Evolutionary conservation across 164 flowering plant species (phyloP).

Genomic region (Aristolochia contorta): DNA sequence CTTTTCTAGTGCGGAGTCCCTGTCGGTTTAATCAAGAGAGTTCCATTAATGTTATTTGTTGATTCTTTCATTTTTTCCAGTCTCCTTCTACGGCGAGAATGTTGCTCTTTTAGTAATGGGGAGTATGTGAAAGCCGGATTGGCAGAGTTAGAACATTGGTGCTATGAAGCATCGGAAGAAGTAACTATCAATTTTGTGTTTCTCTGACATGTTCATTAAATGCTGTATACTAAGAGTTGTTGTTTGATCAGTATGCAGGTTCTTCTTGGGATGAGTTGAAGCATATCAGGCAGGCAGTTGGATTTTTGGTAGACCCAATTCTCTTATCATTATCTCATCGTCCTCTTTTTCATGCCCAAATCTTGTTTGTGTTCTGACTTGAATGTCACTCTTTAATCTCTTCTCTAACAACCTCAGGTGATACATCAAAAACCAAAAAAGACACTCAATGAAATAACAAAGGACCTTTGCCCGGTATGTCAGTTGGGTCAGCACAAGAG

Average conservation of each 20-base stretch:
- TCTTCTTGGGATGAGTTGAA: slow-evolving; percentile 93
- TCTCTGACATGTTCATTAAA: slow-evolving; percentile 2
- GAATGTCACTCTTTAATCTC: not conserved
- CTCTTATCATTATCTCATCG: not conserved
- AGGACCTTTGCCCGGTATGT: slow-evolving; percentile 86
- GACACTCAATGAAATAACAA: slow-evolving; percentile 80
- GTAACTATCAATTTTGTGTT: slow-evolving; percentile 23
- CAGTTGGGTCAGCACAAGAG: not conserved
- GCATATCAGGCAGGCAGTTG: slow-evolving; percentile 98
- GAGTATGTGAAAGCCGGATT: slow-evolving; percentile 91
- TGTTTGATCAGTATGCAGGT: slow-evolving; percentile 61
- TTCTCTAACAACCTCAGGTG: slow-evolving; percentile 38
- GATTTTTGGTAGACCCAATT: slow-evolving; percentile 60
- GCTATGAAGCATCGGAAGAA: slow-evolving; percentile 71
- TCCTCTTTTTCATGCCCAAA: not conserved
- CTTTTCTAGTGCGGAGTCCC: not conserved
- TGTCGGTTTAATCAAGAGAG: too few species aligned
- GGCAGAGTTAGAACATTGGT: slow-evolving; percentile 95
- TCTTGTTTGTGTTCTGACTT: not conserved
- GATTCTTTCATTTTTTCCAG: slow-evolving; percentile 28
- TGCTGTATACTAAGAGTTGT: not conserved
- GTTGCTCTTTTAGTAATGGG: slow-evolving; percentile 98
- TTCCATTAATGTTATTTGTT: not conserved
- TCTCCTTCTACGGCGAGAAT: slow-evolving; percentile 95
- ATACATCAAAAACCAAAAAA: slow-evolving; percentile 96